Evolutionary conservation across 2,329 filamentous ascomycete species (phyloP).

Genomic region (Pyricularia pennisetigena): DNA sequence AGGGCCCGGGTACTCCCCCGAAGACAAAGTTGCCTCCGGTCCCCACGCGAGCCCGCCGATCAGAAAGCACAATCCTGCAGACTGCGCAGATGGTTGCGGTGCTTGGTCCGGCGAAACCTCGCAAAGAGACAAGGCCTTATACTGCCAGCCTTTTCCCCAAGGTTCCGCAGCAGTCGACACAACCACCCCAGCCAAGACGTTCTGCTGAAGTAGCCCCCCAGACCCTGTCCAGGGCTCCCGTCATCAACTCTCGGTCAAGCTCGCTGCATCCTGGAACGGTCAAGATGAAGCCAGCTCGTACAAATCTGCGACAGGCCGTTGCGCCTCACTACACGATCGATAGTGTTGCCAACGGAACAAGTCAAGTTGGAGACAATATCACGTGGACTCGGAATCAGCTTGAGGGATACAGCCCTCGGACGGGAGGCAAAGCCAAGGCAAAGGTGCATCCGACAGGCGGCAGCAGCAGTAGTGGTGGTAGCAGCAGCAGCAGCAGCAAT

Average conservation of each 20-base stretch:
- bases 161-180: background rate
- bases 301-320: background rate
- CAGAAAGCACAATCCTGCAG: background rate
- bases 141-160: background rate
- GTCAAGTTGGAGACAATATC: background rate
- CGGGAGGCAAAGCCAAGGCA: background rate
- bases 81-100: background rate
- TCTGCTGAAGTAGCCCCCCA: background rate
- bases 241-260: background rate
- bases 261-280: background rate
- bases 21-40: background rate
- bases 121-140: background rate
- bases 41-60: background rate
- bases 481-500: background rate
- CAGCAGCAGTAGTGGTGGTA: background rate
- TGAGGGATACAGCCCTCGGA: background rate
- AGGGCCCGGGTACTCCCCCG: slow-evolving; percentile 14
- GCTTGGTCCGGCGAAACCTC: background rate
- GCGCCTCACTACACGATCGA: background rate
- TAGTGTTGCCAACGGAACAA: background rate
- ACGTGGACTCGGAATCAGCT: background rate
- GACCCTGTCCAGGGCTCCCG: background rate
- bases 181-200: background rate
- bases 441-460: background rate
- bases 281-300: background rate